These are phyloP conservation scores for Hanseniaspora uvarum DNA, from an alignment of 1,139 yeast genomes.

Conservation along the genomic window DNA sequence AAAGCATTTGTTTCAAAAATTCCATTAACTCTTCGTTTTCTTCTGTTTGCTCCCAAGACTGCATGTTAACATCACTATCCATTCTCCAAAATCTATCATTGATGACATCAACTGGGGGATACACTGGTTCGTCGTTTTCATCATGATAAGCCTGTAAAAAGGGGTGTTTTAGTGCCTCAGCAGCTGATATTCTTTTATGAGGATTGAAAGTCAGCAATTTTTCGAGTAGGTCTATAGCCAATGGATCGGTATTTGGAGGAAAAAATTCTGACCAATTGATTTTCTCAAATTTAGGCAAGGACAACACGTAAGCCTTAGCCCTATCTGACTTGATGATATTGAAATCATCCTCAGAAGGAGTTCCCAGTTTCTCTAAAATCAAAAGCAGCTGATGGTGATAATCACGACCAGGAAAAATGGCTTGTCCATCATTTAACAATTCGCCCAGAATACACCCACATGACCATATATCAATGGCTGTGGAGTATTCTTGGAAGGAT, in stretches of 20 bases:
- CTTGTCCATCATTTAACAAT: constrained; percentile 44
- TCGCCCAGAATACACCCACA: constrained; percentile 71
- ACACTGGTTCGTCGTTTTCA: constrained; percentile 60
- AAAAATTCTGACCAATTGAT: constrained; percentile 38
- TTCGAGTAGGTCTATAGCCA: constrained; percentile 52
- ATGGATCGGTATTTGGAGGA: constrained; percentile 38
- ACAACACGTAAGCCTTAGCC: constrained; percentile 51
- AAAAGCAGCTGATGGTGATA: constrained; percentile 55
- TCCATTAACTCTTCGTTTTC: constrained; percentile 30
- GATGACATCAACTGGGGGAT: constrained; percentile 36
- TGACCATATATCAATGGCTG: constrained; percentile 70
- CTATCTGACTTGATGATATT: constrained; percentile 48
- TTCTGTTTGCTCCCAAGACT: constrained; percentile 35
- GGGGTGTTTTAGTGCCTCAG: constrained; percentile 57
- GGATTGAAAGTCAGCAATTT: constrained; percentile 57
- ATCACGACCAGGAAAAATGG: constrained; percentile 73
- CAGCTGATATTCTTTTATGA: constrained; percentile 50
- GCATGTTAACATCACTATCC: constrained; percentile 45
- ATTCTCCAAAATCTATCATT: constrained; percentile 55
- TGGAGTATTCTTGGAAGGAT: constrained; percentile 55
- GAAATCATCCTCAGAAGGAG: constrained; percentile 51
- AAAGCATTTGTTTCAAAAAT: constrained; percentile 41
- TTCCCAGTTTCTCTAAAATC: constrained; percentile 53
- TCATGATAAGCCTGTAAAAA: constrained; percentile 58
- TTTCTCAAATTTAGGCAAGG: constrained; percentile 46